Percentiles rank a stretch among this genome's conserved stretches.
These are phyloP conservation scores for Sphaerulina musiva DNA, from an alignment of 2,329 filamentous ascomycete genomes.

Conservation along the genomic window DNA sequence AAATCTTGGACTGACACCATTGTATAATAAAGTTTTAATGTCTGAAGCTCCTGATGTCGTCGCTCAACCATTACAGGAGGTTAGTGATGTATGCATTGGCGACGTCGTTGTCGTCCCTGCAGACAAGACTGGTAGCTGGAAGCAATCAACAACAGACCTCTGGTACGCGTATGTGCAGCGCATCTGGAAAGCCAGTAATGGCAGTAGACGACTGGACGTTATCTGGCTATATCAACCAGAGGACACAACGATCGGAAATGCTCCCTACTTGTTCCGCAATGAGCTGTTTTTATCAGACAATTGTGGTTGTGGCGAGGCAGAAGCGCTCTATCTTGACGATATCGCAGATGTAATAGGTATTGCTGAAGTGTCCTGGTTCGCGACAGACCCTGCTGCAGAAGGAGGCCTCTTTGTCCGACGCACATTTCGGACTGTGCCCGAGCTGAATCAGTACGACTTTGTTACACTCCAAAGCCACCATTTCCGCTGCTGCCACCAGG, in stretches of 20 bases:
- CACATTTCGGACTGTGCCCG: constrained; percentile 52
- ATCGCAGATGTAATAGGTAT: constrained; percentile 55
- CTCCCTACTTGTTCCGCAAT: constrained; percentile 62
- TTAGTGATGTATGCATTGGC: constrained; percentile 36
- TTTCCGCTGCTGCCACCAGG: constrained; percentile 36
- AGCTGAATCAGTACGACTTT: constrained; percentile 50
- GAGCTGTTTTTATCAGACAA: constrained; percentile 73
- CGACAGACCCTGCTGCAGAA: constrained; percentile 41
- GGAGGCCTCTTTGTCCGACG: constrained; percentile 63
- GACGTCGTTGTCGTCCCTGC: constrained; percentile 46
- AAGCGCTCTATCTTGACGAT: constrained; percentile 49
- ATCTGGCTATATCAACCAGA: constrained; percentile 67
- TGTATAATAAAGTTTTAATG: neutral
- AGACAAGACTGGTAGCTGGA: constrained; percentile 52
- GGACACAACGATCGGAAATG: constrained; percentile 63
- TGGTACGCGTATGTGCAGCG: constrained; percentile 68
- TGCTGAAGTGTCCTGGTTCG: constrained; percentile 53
- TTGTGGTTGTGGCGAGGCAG: constrained; percentile 57
- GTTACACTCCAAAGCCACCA: constrained; percentile 52
- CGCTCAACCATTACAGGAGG: neutral
- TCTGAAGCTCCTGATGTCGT: neutral
- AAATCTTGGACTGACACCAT: constrained; percentile 25
- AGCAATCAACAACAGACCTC: constrained; percentile 38
- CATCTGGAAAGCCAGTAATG: constrained; percentile 36
- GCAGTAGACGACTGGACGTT: constrained; percentile 51